These are phyloP conservation scores for Backusella westeae DNA, from an alignment of 192 early-diverging fungal genomes.

Conservation along the genomic window DNA sequence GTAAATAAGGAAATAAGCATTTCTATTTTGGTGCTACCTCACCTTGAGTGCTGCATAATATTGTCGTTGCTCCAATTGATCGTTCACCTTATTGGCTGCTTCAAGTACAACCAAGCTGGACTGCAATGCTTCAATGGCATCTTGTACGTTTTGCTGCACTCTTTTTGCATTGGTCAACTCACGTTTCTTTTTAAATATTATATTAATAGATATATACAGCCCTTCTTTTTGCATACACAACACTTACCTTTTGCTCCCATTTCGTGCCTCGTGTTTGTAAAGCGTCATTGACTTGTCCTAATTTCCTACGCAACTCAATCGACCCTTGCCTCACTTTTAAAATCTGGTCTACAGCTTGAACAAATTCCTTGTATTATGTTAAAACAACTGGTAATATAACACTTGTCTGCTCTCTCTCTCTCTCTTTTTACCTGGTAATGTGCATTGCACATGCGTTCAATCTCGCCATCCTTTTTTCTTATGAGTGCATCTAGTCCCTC, in stretches of 20 bases:
- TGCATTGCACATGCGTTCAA: constrained; percentile 94
- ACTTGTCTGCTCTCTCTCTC: neutral
- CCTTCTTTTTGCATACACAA: neutral
- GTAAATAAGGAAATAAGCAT: neutral
- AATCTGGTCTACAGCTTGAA: constrained; percentile 92
- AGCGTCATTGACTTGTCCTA: constrained; percentile 82
- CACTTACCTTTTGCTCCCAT: constrained; percentile 65
- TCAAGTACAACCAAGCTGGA: constrained; percentile 87
- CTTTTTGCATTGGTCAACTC: constrained; percentile 74
- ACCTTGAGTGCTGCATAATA: constrained; percentile 90
- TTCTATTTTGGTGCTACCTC: constrained; percentile 14
- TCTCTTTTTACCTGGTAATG: constrained; percentile 80
- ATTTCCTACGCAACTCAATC: constrained; percentile 77
- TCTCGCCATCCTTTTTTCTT: constrained; percentile 89
- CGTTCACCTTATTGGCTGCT: constrained; percentile 79
- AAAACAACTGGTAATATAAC: neutral
- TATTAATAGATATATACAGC: neutral
- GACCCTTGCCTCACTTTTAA: constrained; percentile 92
- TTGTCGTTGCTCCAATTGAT: constrained; percentile 77
- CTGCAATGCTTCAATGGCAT: constrained; percentile 74
- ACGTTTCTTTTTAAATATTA: constrained; percentile 56
- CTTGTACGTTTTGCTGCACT: constrained; percentile 85
- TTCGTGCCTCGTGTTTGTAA: constrained; percentile 79
- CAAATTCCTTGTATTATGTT: constrained; percentile 68
- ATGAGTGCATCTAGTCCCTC: constrained; percentile 84